Evolutionary conservation across 495 filamentous ascomycete genomes (phyloP), one percentile per base, ranked within the genome.

Genomic region (Penicillium atrosanguineum): DNA sequence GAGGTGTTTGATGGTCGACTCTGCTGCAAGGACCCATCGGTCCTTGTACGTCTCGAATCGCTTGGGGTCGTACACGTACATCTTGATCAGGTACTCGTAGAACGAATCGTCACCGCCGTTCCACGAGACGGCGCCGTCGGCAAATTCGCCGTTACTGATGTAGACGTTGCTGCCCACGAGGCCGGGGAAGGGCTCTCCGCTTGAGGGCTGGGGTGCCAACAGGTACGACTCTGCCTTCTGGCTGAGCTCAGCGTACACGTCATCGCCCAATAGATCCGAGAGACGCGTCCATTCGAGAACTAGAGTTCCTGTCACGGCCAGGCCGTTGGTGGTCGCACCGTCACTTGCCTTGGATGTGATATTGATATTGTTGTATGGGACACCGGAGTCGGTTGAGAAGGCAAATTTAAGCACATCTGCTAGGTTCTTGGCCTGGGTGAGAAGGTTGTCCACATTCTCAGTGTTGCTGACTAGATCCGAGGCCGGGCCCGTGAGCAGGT

Each of bases 81-180:
- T 93, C 77, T 96, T 96, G 67, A 96, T 87, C 21, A 95, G 79
- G 58, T 96, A 96, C 72, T 96, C 91, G 69, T 95, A 96, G 73
- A 85, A 94, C 21, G 83, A 88, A 69, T 96, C 91, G 41, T 80
- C 81, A 9, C 89, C 87, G 44, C 88, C 90, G 54, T 83, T 81
- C 91, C 91, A 96, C 20, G 87, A 85, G 40, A 92, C 90, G 9
- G 51, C 53, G 16, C 79, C 76, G 54, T 94, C 82, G 3, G 75
- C 50, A 57, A 95, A 94, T 7, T 74, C 18, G n/a, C 90, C 91
- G 5, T 76, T 82, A 0, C 56, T 59, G 52, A 90, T 75, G 53
- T 84, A 69, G 46, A 95, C 79, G 42, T 83, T 71, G 26, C 83
- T 86, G 3, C 90, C 90, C 6, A 93, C 68, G 18, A 95, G 70